Evolutionary conservation across 2,329 filamentous ascomycete genomes (phyloP).

Genomic region (Nemania bipapillata): DNA sequence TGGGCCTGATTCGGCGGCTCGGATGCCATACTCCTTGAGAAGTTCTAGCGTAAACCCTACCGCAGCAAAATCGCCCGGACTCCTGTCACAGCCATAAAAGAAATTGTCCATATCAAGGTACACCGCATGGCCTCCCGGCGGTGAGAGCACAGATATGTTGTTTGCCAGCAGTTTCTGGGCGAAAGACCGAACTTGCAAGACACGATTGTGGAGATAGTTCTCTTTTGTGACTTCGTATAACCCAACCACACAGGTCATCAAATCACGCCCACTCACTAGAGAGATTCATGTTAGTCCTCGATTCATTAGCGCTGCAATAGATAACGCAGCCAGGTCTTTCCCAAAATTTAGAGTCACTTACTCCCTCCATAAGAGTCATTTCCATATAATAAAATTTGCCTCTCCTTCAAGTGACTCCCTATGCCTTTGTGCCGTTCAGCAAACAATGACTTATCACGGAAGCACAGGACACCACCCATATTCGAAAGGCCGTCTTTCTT

Average conservation of each 20-base stretch:
- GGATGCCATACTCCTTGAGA: constrained; percentile 38
- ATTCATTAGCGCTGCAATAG: background rate
- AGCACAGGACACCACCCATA: constrained; percentile 42
- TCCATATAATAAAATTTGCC: constrained; percentile 42
- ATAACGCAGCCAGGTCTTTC: background rate
- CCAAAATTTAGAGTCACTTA: constrained; percentile 23
- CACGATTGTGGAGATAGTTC: constrained; percentile 34
- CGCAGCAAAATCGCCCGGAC: constrained; percentile 34
- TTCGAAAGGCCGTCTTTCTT: constrained; percentile 47
- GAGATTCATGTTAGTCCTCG: background rate
- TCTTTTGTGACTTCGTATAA: constrained; percentile 40
- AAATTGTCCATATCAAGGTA: constrained; percentile 43
- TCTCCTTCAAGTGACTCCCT: constrained; percentile 35
- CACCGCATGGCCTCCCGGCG: constrained; percentile 40
- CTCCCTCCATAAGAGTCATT: constrained; percentile 43
- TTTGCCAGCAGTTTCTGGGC: constrained; percentile 31
- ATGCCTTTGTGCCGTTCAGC: constrained; percentile 36
- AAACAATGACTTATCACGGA: constrained; percentile 36
- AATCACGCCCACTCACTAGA: constrained; percentile 41
- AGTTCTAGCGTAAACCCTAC: constrained; percentile 40
- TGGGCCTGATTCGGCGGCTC: constrained; percentile 35
- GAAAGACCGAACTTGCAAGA: constrained; percentile 37
- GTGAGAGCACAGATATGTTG: constrained; percentile 33
- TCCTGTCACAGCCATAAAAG: constrained; percentile 40
- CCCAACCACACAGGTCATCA: constrained; percentile 37